phyloP scores from a whole-genome alignment of 805 yeast species.

The Metschnikowia borealis region DNA sequence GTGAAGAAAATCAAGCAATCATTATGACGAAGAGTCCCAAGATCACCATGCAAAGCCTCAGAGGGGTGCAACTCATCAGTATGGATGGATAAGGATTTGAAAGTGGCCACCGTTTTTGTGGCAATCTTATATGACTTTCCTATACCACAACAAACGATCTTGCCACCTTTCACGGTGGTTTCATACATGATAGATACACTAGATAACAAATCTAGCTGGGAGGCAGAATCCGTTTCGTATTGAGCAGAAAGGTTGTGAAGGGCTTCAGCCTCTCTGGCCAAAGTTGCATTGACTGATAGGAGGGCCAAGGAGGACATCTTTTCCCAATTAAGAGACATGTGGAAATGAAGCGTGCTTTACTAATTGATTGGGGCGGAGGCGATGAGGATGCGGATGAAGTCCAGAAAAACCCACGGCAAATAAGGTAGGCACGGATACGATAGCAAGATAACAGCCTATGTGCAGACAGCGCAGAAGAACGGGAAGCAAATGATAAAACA shows the following conservation, averaged over 20 bases:
- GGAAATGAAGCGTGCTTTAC: background rate
- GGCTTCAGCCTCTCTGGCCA: conserved; percentile 47
- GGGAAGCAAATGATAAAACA: too few relatives aligned
- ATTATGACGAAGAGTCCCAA: conserved; percentile 61
- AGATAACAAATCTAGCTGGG: conserved; percentile 41
- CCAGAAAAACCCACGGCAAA: background rate
- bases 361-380: background rate
- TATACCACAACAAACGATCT: conserved; percentile 74
- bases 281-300: conserved; percentile 38
- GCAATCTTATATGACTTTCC: conserved; percentile 85
- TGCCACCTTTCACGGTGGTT: conserved; percentile 45
- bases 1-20: conserved; percentile 65
- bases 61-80: conserved; percentile 72
- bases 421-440: too few relatives aligned
- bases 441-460: background rate
- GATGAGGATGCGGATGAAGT: background rate
- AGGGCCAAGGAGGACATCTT: conserved; percentile 18
- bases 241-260: conserved; percentile 42
- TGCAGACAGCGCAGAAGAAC: background rate
- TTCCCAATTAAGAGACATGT: conserved; percentile 9
- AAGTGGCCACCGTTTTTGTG: conserved; percentile 71
- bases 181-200: conserved; percentile 40
- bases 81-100: conserved; percentile 72
- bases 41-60: conserved; percentile 88
- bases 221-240: conserved; percentile 42